Conservation (phyloP, 2,329 filamentous ascomycete genomes). For the Aphanocladium album region DNA sequence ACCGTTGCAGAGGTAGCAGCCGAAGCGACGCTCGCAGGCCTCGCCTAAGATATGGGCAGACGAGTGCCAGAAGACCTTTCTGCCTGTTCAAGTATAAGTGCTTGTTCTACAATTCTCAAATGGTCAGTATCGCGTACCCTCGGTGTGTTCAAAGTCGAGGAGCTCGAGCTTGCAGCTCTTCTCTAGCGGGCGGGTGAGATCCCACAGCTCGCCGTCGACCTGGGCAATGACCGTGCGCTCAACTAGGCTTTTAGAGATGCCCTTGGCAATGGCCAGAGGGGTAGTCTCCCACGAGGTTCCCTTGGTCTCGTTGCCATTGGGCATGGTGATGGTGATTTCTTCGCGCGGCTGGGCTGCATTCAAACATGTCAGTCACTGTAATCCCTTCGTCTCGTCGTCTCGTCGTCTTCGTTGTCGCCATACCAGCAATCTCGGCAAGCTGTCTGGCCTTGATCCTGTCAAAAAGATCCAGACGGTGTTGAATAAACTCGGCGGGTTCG, state of each 20-base stretch:
- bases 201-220: conserved; percentile 84
- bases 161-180: conserved; percentile 80
- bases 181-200: conserved; percentile 85
- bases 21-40: conserved; percentile 83
- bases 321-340: conserved; percentile 68
- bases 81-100: conserved; percentile 44
- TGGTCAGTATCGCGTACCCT: conserved; percentile 22
- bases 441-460: conserved; percentile 81
- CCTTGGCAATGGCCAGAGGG: conserved; percentile 69
- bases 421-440: conserved; percentile 62
- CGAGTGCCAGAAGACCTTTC: conserved; percentile 97
- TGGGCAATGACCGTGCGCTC: conserved; percentile 83
- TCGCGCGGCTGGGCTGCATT: conserved; percentile 60
- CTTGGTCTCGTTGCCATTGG: conserved; percentile 63
- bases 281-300: conserved; percentile 91
- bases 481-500: conserved; percentile 67
- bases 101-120: background rate
- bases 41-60: conserved; percentile 95
- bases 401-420: background rate
- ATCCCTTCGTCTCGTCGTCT: background rate
- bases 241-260: conserved; percentile 78
- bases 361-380: conserved; percentile 28
- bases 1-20: conserved; percentile 88
- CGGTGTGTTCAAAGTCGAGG: conserved; percentile 65
- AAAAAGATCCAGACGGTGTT: conserved; percentile 81